Conservation (phyloP, 768 basidiomycete species). For the Trametes sanguinea region DNA sequence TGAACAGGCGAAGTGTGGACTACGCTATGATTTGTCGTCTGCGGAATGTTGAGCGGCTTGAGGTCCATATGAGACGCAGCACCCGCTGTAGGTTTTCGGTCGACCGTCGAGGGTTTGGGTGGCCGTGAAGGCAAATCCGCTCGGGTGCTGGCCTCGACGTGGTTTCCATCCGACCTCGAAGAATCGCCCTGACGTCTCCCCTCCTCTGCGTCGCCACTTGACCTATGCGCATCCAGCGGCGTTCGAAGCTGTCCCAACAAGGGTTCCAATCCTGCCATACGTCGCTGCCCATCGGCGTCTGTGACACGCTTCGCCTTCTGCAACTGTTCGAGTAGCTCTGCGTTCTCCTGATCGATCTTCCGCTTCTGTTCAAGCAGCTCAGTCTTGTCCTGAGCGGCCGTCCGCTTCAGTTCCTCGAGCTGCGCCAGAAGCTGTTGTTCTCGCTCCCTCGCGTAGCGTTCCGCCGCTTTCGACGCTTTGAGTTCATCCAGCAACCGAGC, state of each 20-base stretch:
- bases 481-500: neutral
- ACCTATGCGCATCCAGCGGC: neutral
- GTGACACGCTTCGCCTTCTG: neutral
- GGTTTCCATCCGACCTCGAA: no score
- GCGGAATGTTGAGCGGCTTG: no score
- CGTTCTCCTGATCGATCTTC: neutral
- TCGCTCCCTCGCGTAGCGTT: neutral
- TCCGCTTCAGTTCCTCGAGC: constrained; percentile 5
- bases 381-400: neutral
- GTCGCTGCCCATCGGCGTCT: constrained; percentile 4
- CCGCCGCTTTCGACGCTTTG: neutral
- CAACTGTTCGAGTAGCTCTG: constrained; percentile 1
- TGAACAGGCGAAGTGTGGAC: neutral
- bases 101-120: no score
- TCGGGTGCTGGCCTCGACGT: no score
- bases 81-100: no score
- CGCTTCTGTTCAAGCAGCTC: constrained; percentile 6
- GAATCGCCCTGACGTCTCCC: no score
- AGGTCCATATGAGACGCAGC: neutral
- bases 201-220: neutral
- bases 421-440: constrained; percentile 7
- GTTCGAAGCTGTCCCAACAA: neutral
- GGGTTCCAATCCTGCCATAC: neutral
- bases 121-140: neutral
- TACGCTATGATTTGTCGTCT: no score